Evolutionary conservation across 495 filamentous ascomycete species (phyloP).

Genomic region (Lophiotrema nucula): DNA sequence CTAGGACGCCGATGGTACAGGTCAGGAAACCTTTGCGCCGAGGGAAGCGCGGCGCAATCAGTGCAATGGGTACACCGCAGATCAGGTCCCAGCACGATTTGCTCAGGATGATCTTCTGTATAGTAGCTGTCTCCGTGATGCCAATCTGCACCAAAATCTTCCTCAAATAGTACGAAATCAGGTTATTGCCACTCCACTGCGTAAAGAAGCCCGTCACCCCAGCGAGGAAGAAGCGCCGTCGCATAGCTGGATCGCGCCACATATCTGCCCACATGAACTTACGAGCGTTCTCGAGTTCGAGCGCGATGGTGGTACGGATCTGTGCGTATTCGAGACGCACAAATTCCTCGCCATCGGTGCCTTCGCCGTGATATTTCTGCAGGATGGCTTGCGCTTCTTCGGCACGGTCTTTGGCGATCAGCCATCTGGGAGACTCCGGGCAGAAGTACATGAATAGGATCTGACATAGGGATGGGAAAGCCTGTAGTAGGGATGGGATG

Average conservation of each 20-base stretch:
- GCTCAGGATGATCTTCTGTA: conserved; percentile 21
- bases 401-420: conserved; percentile 43
- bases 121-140: conserved; percentile 14
- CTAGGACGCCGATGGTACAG: conserved; percentile 5
- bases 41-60: not conserved
- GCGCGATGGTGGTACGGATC: not conserved
- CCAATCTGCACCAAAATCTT: conserved; percentile 21
- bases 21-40: not conserved
- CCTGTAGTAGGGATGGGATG: not conserved
- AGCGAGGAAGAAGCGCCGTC: conserved; percentile 34
- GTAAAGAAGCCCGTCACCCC: conserved; percentile 2
- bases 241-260: conserved; percentile 14
- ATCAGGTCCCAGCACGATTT: conserved; percentile 13
- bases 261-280: conserved; percentile 3
- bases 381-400: conserved; percentile 50
- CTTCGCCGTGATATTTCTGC: conserved; percentile 44
- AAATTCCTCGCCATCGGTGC: conserved; percentile 1
- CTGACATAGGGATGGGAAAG: conserved; percentile 30
- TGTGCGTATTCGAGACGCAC: not conserved
- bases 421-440: conserved; percentile 52
- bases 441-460: conserved; percentile 54
- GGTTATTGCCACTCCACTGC: not conserved
- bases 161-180: conserved; percentile 7
- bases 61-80: not conserved
- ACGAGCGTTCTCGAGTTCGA: not conserved